Conservation (phyloP, 2,329 filamentous ascomycete species). For the Neobulgaria alba region DNA sequence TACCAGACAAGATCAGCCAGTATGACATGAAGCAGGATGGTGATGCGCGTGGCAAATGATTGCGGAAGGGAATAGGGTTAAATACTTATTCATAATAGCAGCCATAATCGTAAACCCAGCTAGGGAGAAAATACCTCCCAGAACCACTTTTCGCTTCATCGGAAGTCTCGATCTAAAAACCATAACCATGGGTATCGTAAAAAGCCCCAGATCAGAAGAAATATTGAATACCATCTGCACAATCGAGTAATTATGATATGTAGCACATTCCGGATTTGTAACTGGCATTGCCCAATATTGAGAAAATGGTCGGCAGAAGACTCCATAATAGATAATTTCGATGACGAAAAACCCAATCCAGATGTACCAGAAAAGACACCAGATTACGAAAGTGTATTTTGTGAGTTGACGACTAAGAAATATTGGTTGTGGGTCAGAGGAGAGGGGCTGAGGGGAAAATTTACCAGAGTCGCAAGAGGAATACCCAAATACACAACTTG, state of each 20-base stretch:
- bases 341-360: slow-evolving; percentile 35
- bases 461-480: slow-evolving; percentile 26
- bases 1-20: too few relatives aligned
- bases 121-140: slow-evolving; percentile 37
- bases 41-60: too few relatives aligned
- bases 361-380: slow-evolving; percentile 38
- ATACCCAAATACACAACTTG: slow-evolving; percentile 44
- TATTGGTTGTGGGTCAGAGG: neutral
- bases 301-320: slow-evolving; percentile 43
- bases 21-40: too few relatives aligned
- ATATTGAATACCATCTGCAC: slow-evolving; percentile 50
- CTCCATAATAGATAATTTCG: slow-evolving; percentile 26
- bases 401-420: slow-evolving; percentile 11
- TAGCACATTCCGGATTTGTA: slow-evolving; percentile 42
- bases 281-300: slow-evolving; percentile 52
- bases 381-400: slow-evolving; percentile 31
- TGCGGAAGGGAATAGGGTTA: neutral
- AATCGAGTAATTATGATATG: slow-evolving; percentile 46
- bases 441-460: neutral
- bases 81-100: slow-evolving; percentile 40
- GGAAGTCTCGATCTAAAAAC: slow-evolving; percentile 32
- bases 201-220: slow-evolving; percentile 47
- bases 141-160: slow-evolving; percentile 33
- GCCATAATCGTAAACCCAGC: slow-evolving; percentile 45
- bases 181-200: slow-evolving; percentile 41